A percentile compares a stretch with the other conserved stretches of the same genome.
phyloP scores from a whole-genome alignment of 345 rosid species.

The Boechera stricta region DNA sequence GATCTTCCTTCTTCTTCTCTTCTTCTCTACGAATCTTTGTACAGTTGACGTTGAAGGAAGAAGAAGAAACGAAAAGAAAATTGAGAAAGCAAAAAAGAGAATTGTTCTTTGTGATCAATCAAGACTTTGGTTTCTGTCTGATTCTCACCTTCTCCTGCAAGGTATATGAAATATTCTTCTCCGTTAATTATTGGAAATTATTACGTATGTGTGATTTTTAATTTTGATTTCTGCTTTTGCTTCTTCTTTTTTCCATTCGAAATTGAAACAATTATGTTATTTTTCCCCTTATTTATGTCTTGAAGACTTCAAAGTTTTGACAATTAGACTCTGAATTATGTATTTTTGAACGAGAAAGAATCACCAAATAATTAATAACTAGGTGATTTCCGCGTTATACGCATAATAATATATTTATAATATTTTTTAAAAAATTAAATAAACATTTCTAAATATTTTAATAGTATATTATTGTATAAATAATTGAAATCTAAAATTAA shows the following conservation, averaged over 20 bases:
- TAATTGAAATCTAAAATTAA: too few relatives aligned
- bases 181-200: neutral
- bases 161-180: slow-evolving; percentile 23
- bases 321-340: neutral
- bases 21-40: slow-evolving; percentile 13
- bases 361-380: too few relatives aligned
- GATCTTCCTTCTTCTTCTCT: slow-evolving; percentile 32
- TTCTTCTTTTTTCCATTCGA: neutral
- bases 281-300: neutral
- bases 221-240: neutral
- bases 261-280: neutral
- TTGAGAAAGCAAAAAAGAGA: neutral
- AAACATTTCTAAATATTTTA: too few relatives aligned
- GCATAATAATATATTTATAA: too few relatives aligned
- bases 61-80: neutral
- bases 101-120: slow-evolving; percentile 15
- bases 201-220: neutral
- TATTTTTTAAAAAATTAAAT: too few relatives aligned
- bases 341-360: neutral
- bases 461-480: too few relatives aligned
- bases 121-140: slow-evolving; percentile 1
- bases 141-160: slow-evolving; percentile 41
- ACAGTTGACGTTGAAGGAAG: slow-evolving; percentile 19
- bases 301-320: neutral
- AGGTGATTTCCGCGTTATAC: too few relatives aligned